phyloP scores from a whole-genome alignment of 2,329 filamentous ascomycete genomes.

The Acrodontium crateriforme region DNA sequence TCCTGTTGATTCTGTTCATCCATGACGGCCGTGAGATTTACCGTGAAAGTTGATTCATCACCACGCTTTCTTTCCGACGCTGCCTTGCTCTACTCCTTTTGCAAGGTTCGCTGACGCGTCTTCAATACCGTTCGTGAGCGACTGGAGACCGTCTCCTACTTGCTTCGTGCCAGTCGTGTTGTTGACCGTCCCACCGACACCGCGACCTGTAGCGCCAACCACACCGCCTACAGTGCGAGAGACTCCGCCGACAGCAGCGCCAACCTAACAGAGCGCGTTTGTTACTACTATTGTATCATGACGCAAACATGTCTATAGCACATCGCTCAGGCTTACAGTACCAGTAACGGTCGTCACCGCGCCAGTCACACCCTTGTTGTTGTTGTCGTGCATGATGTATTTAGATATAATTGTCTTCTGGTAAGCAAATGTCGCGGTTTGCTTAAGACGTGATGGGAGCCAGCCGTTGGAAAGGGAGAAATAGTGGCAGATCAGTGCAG shows the following conservation, averaged over 20 bases:
- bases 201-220: slow-evolving; percentile 33
- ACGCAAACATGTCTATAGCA: too few relatives aligned
- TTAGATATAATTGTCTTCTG: too few relatives aligned
- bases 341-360: slow-evolving; percentile 42
- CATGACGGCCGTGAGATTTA: too few relatives aligned
- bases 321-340: too few relatives aligned
- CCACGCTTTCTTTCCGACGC: too few relatives aligned
- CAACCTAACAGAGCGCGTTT: slow-evolving; percentile 18
- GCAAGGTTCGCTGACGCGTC: slow-evolving; percentile 29
- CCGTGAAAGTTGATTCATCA: too few relatives aligned
- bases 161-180: slow-evolving; percentile 31
- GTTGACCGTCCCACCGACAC: slow-evolving; percentile 33
- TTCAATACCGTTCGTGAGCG: slow-evolving; percentile 32
- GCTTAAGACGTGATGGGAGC: too few relatives aligned
- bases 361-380: slow-evolving; percentile 32
- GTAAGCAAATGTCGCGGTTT: too few relatives aligned
- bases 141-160: slow-evolving; percentile 29
- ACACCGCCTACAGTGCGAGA: slow-evolving; percentile 40
- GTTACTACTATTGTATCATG: too few relatives aligned
- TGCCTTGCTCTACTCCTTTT: slow-evolving; percentile 33
- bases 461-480: too few relatives aligned
- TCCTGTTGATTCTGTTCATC: too few relatives aligned
- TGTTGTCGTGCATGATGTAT: slow-evolving; percentile 8
- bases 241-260: slow-evolving; percentile 42
- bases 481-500: too few relatives aligned